Conservation (phyloP, 495 filamentous ascomycete species). For the Hamigera avellanea region DNA sequence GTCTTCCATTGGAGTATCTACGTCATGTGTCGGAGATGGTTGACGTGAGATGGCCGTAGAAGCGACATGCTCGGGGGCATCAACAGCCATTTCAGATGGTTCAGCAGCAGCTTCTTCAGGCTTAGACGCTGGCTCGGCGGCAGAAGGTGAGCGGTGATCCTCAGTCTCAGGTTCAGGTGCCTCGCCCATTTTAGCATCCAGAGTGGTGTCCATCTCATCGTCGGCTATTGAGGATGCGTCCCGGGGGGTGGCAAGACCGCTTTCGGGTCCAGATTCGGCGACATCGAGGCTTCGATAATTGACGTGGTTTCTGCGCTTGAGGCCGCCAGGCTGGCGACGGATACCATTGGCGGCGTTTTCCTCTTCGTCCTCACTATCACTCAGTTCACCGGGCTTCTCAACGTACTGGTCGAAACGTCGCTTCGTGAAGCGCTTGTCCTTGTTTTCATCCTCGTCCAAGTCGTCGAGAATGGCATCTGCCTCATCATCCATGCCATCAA, state of each 20-base stretch:
- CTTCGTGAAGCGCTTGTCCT: conserved; percentile 73
- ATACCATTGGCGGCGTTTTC: conserved; percentile 63
- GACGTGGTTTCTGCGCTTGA: conserved; percentile 53
- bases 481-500: conserved; percentile 66
- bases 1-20: conserved; percentile 57
- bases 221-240: conserved; percentile 40
- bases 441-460: conserved; percentile 79
- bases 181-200: conserved; percentile 39
- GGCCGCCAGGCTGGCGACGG: conserved; percentile 44
- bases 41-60: conserved; percentile 30
- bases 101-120: conserved; percentile 13
- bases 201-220: conserved; percentile 34
- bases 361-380: conserved; percentile 85
- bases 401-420: conserved; percentile 73
- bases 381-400: conserved; percentile 60
- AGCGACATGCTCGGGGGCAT: conserved; percentile 24
- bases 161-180: conserved; percentile 31
- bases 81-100: conserved; percentile 26
- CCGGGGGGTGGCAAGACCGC: conserved; percentile 43
- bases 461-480: conserved; percentile 84
- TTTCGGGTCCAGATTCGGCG: conserved; percentile 54
- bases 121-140: conserved; percentile 12
- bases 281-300: conserved; percentile 58
- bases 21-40: conserved; percentile 40
- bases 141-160: conserved; percentile 11